These are phyloP conservation scores for Dispira simplex DNA, from an alignment of 192 early-diverging fungal genomes.

Conservation along the genomic window DNA sequence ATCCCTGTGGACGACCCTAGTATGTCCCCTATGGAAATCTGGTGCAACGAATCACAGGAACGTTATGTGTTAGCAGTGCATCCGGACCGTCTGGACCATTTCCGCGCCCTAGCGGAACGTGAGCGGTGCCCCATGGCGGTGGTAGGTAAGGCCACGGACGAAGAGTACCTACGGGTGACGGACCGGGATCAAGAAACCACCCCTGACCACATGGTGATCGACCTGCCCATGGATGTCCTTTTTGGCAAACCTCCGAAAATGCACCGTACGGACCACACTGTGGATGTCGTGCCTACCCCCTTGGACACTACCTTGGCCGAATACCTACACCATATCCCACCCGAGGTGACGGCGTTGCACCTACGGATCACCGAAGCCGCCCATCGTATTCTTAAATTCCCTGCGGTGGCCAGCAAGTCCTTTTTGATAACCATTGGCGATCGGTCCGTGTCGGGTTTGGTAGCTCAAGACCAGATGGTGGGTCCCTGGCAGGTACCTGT, in stretches of 20 bases:
- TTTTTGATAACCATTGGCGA: constrained; percentile 99
- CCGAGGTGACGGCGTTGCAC: constrained; percentile 3
- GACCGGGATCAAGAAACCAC: constrained; percentile 47
- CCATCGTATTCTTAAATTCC: constrained; percentile 64
- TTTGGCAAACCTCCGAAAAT: constrained; percentile 97
- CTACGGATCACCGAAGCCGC: constrained; percentile 46
- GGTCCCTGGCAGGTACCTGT: constrained; percentile 99
- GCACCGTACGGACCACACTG: constrained; percentile 54
- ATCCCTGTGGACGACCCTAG: constrained; percentile 80
- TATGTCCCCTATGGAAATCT: constrained; percentile 99
- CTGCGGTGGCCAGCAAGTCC: constrained; percentile 78
- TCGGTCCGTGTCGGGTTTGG: constrained; percentile 85
- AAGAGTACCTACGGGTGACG: constrained; percentile 62
- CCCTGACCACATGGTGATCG: constrained; percentile 47
- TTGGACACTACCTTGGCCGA: constrained; percentile 43
- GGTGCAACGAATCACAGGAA: constrained; percentile 99
- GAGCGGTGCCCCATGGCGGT: constrained; percentile 87
- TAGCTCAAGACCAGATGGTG: constrained; percentile 94
- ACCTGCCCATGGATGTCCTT: constrained; percentile 87
- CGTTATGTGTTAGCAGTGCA: constrained; percentile 92
- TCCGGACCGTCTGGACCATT: constrained; percentile 44
- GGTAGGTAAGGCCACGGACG: constrained; percentile 75
- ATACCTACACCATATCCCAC: constrained; percentile 34
- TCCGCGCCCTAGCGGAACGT: constrained; percentile 63
- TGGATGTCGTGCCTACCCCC: constrained; percentile 26